Base-by-base conservation (phyloP, 2,329 filamentous ascomycete genomes). In the Gliomastix tumulicola region DNA sequence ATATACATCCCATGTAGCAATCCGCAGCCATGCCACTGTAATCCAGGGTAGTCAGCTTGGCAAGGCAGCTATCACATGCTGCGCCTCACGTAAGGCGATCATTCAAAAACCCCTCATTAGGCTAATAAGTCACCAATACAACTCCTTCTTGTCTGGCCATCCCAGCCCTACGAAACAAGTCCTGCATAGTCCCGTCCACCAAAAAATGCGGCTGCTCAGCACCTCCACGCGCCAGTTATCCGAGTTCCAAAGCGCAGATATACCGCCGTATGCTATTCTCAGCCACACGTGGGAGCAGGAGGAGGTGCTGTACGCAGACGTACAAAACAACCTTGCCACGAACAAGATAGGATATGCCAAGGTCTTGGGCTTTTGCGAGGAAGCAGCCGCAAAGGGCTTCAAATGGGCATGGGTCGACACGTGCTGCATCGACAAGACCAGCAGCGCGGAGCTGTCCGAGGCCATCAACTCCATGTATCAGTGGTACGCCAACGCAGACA, bases 251-350 rank as follows among this genome's bases (percentile, higher is more conserved):
- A 16, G 25, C 27, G 11, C 23, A 6, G 49, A 54, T 21, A 43
- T 44, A 8, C 53, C 53, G 5, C 38, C 41, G 31, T 57, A 57
- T 37, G 53, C 50, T 32, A 54, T 57, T 30, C 39, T 57, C 9
- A 57, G 55, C 12, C 55, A 57, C 41, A 54, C 51, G n/a, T 55
- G 51, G 47, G 47, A 41, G 9, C 25, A 42, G 3, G 52, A 54
- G 5, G 54, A 57, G 33, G 48, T 54, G 21, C 10, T 28, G 10
- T 28, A 47, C 43, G 5, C 44, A 13, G 25, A 28, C 17, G 17
- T 46, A 30, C 45, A 47, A 17, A 42, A 49, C 10, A 16, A 16
- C 13, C 10, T 16, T 9, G 25, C 25, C 25, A 3, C 25, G 10
- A n/a, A 13, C 25, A 28, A 28, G 25, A 28, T n/a, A 17, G 32